Percentiles rank a stretch among this genome's conserved stretches.
phyloP scores from a whole-genome alignment of 208 protist species.

The Leptomonas seymouri region DNA sequence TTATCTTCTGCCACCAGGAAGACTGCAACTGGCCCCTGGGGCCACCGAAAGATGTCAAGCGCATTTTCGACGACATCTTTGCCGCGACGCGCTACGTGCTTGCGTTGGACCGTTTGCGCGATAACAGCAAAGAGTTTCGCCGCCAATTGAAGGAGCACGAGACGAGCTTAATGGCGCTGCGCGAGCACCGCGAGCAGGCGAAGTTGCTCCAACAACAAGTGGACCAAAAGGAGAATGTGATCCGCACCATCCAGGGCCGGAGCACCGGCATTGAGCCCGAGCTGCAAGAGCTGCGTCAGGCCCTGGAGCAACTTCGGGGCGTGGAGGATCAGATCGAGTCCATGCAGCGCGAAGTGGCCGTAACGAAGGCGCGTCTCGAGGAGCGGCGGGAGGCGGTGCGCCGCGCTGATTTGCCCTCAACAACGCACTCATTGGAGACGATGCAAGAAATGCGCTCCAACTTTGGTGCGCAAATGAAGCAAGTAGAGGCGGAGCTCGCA shows the following conservation, averaged over 20 bases:
- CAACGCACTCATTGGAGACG: slow-evolving; percentile 48
- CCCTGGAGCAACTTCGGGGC: slow-evolving; percentile 46
- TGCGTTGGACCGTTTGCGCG: slow-evolving; percentile 84
- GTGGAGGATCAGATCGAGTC: slow-evolving; percentile 62
- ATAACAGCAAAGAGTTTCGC: slow-evolving; percentile 88
- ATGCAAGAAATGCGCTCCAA: slow-evolving; percentile 46
- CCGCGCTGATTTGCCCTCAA: slow-evolving; percentile 29
- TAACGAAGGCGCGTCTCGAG: slow-evolving; percentile 67
- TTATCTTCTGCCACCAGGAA: slow-evolving; percentile 98
- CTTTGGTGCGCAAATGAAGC: slow-evolving; percentile 38
- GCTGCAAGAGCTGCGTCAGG: slow-evolving; percentile 52
- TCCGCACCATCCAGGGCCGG: slow-evolving; percentile 44
- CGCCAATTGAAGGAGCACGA: slow-evolving; percentile 87
- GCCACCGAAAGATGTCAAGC: slow-evolving; percentile 95
- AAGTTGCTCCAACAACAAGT: slow-evolving; percentile 63
- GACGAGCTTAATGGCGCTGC: slow-evolving; percentile 67
- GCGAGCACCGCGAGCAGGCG: slow-evolving; percentile 83
- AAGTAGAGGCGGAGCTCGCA: slow-evolving; percentile 34
- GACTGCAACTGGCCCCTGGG: slow-evolving; percentile 98
- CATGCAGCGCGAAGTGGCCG: slow-evolving; percentile 57
- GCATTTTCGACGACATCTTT: slow-evolving; percentile 99
- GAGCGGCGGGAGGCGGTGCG: slow-evolving; percentile 57
- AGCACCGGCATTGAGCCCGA: slow-evolving; percentile 59
- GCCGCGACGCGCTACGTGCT: slow-evolving; percentile 94
- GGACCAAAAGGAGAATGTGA: slow-evolving; percentile 54